Evolutionary conservation across 2,329 filamentous ascomycete genomes (phyloP).

Genomic region (Clonostachys solani): DNA sequence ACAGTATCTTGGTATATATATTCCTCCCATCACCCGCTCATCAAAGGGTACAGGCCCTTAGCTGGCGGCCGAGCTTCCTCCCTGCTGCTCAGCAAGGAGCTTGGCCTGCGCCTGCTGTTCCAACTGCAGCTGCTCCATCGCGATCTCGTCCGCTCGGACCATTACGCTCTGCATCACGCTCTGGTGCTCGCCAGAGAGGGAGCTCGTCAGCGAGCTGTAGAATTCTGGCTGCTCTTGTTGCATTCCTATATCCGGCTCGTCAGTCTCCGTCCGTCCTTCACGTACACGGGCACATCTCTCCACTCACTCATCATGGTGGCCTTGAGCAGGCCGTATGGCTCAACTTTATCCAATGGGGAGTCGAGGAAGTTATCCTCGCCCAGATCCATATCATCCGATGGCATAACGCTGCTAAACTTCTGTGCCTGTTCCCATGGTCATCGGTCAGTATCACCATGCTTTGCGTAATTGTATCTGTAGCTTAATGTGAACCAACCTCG

Average conservation of each 20-base stretch:
- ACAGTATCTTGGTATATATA: too few species aligned
- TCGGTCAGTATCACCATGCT: background rate
- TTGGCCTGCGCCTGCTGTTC: background rate
- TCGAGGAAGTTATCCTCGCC: conserved; percentile 92
- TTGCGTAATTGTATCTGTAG: background rate
- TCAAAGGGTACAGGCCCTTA: too few species aligned
- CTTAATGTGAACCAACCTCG: conserved; percentile 52
- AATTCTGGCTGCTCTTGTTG: conserved; percentile 89
- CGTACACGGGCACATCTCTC: background rate
- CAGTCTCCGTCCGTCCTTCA: background rate
- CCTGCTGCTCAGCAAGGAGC: background rate
- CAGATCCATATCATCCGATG: conserved; percentile 74
- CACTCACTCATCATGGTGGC: conserved; percentile 74
- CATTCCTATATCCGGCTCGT: conserved; percentile 52
- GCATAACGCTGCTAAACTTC: conserved; percentile 69
- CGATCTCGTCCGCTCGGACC: conserved; percentile 50
- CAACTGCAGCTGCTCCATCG: conserved; percentile 8
- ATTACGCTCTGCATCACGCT: conserved; percentile 75
- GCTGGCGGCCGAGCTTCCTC: too few species aligned
- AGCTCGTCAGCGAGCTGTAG: conserved; percentile 75
- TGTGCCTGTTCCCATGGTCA: conserved; percentile 58
- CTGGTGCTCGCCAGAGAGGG: conserved; percentile 77
- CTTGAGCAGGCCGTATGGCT: conserved; percentile 90
- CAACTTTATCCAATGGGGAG: conserved; percentile 90
- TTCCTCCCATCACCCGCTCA: too few species aligned